Evolutionary conservation across 2,329 filamentous ascomycete species (phyloP).

Genomic region (Fusarium oxysporum): DNA sequence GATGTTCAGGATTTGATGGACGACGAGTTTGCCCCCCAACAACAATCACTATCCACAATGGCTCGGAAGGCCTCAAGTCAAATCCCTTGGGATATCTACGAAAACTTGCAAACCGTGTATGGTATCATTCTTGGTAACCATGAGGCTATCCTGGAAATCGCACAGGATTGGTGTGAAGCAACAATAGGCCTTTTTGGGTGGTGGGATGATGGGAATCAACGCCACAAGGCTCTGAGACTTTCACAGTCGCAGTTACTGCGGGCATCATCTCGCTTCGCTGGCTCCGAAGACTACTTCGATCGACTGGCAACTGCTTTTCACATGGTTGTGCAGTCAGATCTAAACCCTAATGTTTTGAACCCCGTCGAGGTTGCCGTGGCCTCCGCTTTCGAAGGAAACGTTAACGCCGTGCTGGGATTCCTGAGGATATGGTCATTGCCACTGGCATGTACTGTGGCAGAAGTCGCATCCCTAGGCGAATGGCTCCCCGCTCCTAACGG

Average conservation of each 20-base stretch:
- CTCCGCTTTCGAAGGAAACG: constrained; percentile 84
- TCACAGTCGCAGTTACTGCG: constrained; percentile 55
- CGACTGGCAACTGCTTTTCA: constrained; percentile 79
- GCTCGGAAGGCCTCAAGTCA: constrained; percentile 84
- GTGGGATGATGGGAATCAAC: constrained; percentile 84
- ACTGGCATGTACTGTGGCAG: constrained; percentile 80
- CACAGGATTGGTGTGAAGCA: constrained; percentile 94
- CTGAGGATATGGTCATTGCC: constrained; percentile 84
- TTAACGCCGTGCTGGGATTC: constrained; percentile 79
- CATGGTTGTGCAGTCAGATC: constrained; percentile 74
- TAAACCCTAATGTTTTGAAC: constrained; percentile 81
- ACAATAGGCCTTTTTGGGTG: constrained; percentile 85
- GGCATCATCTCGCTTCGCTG: constrained; percentile 58
- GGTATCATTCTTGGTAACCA: constrained; percentile 81
- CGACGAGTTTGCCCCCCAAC: constrained; percentile 53
- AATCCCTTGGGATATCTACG: constrained; percentile 90
- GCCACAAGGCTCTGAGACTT: constrained; percentile 54
- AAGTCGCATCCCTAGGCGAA: constrained; percentile 83
- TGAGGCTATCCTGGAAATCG: constrained; percentile 78
- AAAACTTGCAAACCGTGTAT: constrained; percentile 84
- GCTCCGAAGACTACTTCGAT: constrained; percentile 77
- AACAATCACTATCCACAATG: constrained; percentile 71
- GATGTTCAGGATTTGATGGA: constrained; percentile 48
- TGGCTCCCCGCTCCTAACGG: constrained; percentile 73
- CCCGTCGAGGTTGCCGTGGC: constrained; percentile 84